Conservation (phyloP, 805 yeast genomes). For the Hemisphaericaspora nanyangensis region DNA sequence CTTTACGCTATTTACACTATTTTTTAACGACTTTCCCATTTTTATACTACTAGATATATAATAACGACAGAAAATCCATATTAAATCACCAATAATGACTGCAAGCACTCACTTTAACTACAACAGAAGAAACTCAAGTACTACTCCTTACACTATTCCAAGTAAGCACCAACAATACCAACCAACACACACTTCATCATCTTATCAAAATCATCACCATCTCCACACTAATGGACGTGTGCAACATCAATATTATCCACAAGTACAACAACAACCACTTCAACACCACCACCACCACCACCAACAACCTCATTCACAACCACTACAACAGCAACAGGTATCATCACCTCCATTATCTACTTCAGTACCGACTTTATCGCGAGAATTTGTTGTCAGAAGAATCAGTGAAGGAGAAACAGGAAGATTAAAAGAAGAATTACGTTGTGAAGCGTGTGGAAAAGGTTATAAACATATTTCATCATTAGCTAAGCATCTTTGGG, state of each 20-base stretch:
- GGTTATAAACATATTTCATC: conserved; percentile 86
- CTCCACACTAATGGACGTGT: conserved; percentile 3
- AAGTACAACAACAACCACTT: too few relatives aligned
- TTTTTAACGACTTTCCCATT: neutral
- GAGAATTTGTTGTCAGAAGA: conserved; percentile 77
- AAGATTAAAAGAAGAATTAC: conserved; percentile 74
- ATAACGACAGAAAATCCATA: neutral
- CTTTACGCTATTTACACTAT: too few relatives aligned
- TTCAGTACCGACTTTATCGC: conserved; percentile 44
- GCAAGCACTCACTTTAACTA: conserved; percentile 22
- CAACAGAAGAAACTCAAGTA: conserved; percentile 24
- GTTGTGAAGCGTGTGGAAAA: conserved; percentile 89
- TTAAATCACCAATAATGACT: conserved; percentile 5
- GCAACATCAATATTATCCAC: conserved; percentile 13
- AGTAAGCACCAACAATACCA: conserved; percentile 19
- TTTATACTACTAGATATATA: neutral
- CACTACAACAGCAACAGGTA: conserved; percentile 1
- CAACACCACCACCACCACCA: conserved; percentile 6
- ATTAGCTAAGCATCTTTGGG: conserved; percentile 89
- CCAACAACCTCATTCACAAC: conserved; percentile 5
- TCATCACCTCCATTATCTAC: conserved; percentile 12
- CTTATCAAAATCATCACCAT: conserved; percentile 7
- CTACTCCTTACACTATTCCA: conserved; percentile 29
- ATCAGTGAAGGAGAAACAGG: conserved; percentile 87
- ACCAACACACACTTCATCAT: conserved; percentile 8